Percentiles rank a stretch among this genome's conserved stretches.
phyloP scores from a whole-genome alignment of 164 flowering plant genomes.

The Sedum album region DNA sequence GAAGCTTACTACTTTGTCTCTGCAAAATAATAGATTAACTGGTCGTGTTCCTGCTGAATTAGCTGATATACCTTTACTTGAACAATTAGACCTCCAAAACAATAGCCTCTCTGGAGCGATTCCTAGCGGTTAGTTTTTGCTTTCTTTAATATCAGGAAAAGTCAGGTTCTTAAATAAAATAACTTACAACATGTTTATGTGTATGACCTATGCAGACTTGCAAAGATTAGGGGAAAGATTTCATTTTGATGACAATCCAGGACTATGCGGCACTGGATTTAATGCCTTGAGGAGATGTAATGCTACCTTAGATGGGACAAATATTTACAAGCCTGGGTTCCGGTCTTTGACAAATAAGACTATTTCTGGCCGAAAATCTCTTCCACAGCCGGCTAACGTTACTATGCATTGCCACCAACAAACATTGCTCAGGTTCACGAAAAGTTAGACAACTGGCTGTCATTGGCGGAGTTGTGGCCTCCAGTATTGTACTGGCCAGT shows the following conservation, averaged over 20 bases:
- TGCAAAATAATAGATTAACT: slow-evolving; percentile 38
- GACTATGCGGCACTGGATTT: slow-evolving; percentile 39
- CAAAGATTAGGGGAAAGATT: slow-evolving; percentile 33
- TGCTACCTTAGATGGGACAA: slow-evolving; percentile 18
- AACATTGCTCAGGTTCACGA: slow-evolving; percentile 28
- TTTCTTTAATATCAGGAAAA: neutral
- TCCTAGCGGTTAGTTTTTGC: slow-evolving; percentile 34
- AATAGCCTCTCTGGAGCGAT: slow-evolving; percentile 49
- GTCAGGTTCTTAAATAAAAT: neutral
- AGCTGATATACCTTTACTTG: slow-evolving; percentile 25
- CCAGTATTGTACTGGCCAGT: slow-evolving; percentile 15
- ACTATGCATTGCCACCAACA: slow-evolving; percentile 23
- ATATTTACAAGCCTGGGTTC: slow-evolving; percentile 18
- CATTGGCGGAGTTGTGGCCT: slow-evolving; percentile 23
- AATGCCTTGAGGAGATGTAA: slow-evolving; percentile 30
- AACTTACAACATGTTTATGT: neutral
- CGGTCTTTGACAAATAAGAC: slow-evolving; percentile 10
- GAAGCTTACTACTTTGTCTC: slow-evolving; percentile 32
- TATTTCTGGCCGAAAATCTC: slow-evolving; percentile 4
- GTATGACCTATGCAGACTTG: slow-evolving; percentile 24
- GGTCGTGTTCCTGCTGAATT: slow-evolving; percentile 35
- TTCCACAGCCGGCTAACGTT: slow-evolving; percentile 16
- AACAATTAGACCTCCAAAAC: slow-evolving; percentile 40
- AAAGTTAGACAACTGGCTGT: slow-evolving; percentile 23
- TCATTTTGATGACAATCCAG: slow-evolving; percentile 26